Base-by-base conservation (phyloP, 2,329 filamentous ascomycete species). In the Aspergillus cejpii region DNA sequence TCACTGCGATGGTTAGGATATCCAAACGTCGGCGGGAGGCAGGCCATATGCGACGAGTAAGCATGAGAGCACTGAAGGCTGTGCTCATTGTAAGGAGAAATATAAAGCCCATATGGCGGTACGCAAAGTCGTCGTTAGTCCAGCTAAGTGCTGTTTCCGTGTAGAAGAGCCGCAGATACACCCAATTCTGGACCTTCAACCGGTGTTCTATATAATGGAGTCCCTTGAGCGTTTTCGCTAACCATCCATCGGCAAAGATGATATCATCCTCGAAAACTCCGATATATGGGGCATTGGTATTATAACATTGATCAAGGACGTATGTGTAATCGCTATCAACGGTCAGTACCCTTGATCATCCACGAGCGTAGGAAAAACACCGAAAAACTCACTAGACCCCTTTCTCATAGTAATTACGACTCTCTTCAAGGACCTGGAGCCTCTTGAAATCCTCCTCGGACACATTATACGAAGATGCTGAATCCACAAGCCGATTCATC, bases 201-300 rank as follows among this genome's bases (percentile, higher is more conserved):
- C 37, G 15, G 11, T 44, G 41, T 2, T 40, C 21, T 8, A 61
- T 45, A 3, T 50, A 39, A 7, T 37, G 23, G 0, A 62, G 48
- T 6, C 44, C 50, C 11, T 56, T 54, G 5, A 63, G 43, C 1
- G 62, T 62, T 37, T 61, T 61, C 5, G 55, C 44, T 27, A 66
- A 39, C 65, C 65, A 68, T 12, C 64, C 64, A n/a, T 64, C 59
- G 1, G 63, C 63, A 14, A 66, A 50, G 19, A 67, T 58, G 28
- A 67, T 61, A 34, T 68, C 63, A 49, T 68, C 65, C 46, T 68
- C 65, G 43, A 67, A 62, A 5, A 68, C 58, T 10, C 54, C 53
- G 14, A 62, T 66, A 40, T 65, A 68, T 2, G 59, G 57, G 1
- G 63, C 57, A 5, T 52, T 53, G 3, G 56, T 60, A 6, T 53